Conservation (phyloP, 164 flowering plant species). For the Macadamia integrifolia region DNA sequence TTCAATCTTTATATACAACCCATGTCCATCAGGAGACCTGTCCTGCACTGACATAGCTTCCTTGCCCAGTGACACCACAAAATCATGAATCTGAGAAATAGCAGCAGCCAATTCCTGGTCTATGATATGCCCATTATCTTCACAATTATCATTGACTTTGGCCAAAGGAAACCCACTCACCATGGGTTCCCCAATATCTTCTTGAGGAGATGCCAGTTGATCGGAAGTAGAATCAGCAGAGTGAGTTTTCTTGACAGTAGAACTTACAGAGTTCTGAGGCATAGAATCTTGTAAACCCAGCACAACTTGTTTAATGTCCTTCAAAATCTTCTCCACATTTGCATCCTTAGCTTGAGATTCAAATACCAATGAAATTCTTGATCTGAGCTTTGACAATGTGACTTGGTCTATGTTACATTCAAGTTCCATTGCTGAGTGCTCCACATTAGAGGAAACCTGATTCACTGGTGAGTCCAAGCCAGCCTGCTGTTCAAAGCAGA, state of each 20-base stretch:
- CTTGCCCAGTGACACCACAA: slow-evolving; percentile 59
- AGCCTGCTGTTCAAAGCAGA: slow-evolving; percentile 17
- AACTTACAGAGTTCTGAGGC: slow-evolving; percentile 24
- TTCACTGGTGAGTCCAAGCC: slow-evolving; percentile 11
- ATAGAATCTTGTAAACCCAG: slow-evolving; percentile 38
- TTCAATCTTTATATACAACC: slow-evolving; percentile 38
- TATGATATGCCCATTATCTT: slow-evolving; percentile 2
- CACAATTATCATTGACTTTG: slow-evolving; percentile 14
- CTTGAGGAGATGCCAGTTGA: slow-evolving; percentile 26
- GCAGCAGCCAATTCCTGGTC: slow-evolving; percentile 42
- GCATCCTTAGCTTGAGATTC: slow-evolving; percentile 23
- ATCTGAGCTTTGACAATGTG: slow-evolving; percentile 17
- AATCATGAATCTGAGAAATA: slow-evolving; percentile 62
- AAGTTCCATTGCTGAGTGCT: slow-evolving; percentile 2
- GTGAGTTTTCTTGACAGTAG: slow-evolving; percentile 23
- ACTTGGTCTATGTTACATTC: slow-evolving; percentile 10
- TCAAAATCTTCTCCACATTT: slow-evolving; percentile 32
- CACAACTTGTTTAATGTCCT: slow-evolving; percentile 45
- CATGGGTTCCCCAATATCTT: slow-evolving; percentile 26
- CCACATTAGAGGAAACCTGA: slow-evolving; percentile 19
- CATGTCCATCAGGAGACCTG: slow-evolving; percentile 33
- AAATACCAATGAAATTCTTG: slow-evolving; percentile 23
- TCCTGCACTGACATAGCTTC: slow-evolving; percentile 45
- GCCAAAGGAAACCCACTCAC: slow-evolving; percentile 25
- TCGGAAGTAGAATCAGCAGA: slow-evolving; percentile 25